phyloP scores from a whole-genome alignment of 371 early-diverging fungal species.

The Mortierella sp. region DNA sequence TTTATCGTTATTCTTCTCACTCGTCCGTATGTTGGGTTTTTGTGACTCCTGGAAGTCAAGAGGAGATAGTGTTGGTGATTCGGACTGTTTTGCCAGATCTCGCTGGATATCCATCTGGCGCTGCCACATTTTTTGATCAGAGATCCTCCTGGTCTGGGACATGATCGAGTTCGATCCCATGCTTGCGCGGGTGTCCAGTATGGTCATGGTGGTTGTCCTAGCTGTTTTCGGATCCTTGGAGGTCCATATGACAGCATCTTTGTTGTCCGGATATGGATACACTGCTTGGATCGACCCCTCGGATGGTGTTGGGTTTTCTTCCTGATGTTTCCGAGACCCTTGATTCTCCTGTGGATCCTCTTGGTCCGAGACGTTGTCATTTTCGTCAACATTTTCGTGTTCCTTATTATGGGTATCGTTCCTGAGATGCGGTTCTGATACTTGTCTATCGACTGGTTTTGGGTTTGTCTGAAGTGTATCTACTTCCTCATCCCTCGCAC shows the following conservation, averaged over 20 bases:
- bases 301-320: not conserved
- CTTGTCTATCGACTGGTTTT: too few relatives aligned
- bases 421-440: too few relatives aligned
- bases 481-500: too few relatives aligned
- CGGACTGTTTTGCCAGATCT: conserved; percentile 13
- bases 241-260: conserved; percentile 17
- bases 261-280: conserved; percentile 31
- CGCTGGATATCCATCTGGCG: conserved; percentile 36
- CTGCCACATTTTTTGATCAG: conserved; percentile 29
- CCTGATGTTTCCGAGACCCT: not conserved
- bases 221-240: conserved; percentile 23
- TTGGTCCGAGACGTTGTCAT: too few relatives aligned
- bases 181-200: conserved; percentile 40
- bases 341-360: not conserved
- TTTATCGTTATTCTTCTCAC: too few relatives aligned
- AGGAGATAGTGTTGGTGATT: not conserved
- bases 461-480: too few relatives aligned
- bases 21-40: too few relatives aligned
- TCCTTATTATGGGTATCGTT: too few relatives aligned
- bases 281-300: conserved; percentile 10
- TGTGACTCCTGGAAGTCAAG: not conserved
- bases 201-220: conserved; percentile 32
- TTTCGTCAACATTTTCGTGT: too few relatives aligned
- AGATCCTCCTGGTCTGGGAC: conserved; percentile 32
- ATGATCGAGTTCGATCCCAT: conserved; percentile 25